Evolutionary conservation across 1,284 basidiomycete species (phyloP).

Genomic region (Ceratobasidium papillatum): DNA sequence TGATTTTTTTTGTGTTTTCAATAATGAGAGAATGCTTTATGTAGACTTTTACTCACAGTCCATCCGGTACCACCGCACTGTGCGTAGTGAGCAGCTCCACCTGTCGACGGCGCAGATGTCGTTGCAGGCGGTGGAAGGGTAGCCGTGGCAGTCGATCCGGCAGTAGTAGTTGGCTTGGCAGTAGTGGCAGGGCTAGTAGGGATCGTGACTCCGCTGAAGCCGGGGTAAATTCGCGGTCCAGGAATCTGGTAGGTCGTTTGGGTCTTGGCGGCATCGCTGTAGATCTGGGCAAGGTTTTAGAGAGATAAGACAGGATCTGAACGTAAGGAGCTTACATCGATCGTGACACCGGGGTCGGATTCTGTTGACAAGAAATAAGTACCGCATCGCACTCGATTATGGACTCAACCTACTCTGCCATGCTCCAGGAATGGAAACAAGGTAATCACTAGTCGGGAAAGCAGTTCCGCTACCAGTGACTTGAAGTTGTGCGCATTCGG

Average conservation of each 20-base stretch:
- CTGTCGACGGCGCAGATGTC: conserved; percentile 35
- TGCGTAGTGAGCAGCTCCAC: conserved; percentile 37
- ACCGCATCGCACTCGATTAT: neutral
- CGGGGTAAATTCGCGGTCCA: conserved; percentile 42
- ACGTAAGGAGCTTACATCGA: conserved; percentile 1
- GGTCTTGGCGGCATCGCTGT: conserved; percentile 42
- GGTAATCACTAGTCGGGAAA: conserved; percentile 46
- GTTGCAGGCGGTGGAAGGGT: conserved; percentile 14
- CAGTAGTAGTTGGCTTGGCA: neutral
- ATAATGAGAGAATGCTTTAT: neutral
- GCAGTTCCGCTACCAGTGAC: conserved; percentile 44
- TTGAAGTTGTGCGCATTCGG: conserved; percentile 46
- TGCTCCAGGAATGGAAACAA: conserved; percentile 55
- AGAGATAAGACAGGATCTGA: too few species aligned
- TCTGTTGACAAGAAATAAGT: neutral
- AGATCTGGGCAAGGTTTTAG: conserved; percentile 31
- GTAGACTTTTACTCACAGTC: neutral
- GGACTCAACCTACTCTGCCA: conserved; percentile 40
- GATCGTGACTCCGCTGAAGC: conserved; percentile 20
- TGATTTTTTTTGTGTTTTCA: neutral
- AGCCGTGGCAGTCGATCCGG: conserved; percentile 2
- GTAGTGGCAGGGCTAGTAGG: conserved; percentile 23
- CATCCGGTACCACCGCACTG: conserved; percentile 41
- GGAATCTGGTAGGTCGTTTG: conserved; percentile 45
- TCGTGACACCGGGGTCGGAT: conserved; percentile 43